phyloP scores from a whole-genome alignment of 345 rosid genomes.

The Litchi chinensis region DNA sequence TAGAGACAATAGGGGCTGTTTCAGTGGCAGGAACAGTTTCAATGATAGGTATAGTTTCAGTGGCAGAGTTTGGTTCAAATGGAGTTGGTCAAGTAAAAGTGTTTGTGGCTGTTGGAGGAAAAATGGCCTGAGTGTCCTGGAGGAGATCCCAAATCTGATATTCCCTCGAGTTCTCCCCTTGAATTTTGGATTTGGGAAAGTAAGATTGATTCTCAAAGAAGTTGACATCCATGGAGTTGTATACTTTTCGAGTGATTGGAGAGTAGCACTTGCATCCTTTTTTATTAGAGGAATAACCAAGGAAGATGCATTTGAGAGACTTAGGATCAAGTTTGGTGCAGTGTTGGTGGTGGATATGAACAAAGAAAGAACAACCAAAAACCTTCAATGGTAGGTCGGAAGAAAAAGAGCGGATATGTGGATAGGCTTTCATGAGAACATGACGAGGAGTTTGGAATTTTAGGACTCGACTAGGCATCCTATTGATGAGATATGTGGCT shows the following conservation, averaged over 20 bases:
- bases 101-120: background rate
- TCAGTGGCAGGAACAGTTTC: too few relatives aligned
- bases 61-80: too few relatives aligned
- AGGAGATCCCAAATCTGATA: background rate
- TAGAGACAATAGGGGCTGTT: too few relatives aligned
- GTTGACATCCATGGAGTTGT: background rate
- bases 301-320: background rate
- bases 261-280: background rate
- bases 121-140: too few relatives aligned
- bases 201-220: background rate
- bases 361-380: background rate
- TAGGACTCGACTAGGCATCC: background rate
- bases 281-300: background rate
- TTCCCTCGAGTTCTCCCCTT: background rate
- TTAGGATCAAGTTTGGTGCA: background rate
- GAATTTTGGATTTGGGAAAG: background rate
- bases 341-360: background rate
- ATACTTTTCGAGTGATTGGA: background rate
- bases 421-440: background rate
- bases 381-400: background rate
- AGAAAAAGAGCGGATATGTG: background rate
- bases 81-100: too few relatives aligned
- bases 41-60: too few relatives aligned
- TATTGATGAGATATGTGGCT: background rate
- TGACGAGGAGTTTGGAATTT: background rate